These are phyloP conservation scores for Ophiorrhiza pumila DNA, from an alignment of 257 asterid genomes.

Conservation along the genomic window DNA sequence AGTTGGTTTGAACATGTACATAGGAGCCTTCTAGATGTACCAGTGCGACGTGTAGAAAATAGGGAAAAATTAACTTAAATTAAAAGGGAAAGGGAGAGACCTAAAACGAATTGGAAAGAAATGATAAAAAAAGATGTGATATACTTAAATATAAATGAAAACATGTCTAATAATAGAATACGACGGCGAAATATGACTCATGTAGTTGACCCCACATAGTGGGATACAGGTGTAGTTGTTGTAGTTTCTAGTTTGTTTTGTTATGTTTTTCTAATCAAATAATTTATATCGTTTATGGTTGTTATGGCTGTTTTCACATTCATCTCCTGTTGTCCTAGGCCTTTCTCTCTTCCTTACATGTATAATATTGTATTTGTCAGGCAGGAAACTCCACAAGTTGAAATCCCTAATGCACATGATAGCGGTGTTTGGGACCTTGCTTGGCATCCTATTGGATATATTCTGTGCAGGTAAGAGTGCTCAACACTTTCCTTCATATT, in stretches of 20 bases:
- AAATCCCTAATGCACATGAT: conserved; percentile 89
- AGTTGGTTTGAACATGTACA: no score
- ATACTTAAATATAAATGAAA: no score
- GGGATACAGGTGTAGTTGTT: no score
- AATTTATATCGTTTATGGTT: not conserved
- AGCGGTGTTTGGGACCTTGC: conserved; percentile 98
- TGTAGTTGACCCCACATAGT: no score
- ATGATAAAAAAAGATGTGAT: no score
- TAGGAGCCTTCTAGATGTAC: no score
- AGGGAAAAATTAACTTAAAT: no score
- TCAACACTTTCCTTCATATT: not conserved
- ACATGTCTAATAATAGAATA: no score
- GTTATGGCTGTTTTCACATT: conserved; percentile 1
- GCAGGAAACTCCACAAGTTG: conserved; percentile 95
- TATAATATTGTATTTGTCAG: conserved; percentile 40
- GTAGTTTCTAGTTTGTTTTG: not conserved
- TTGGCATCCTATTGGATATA: conserved; percentile 98
- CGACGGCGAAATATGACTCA: no score
- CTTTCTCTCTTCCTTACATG: conserved; percentile 13
- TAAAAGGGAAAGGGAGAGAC: no score
- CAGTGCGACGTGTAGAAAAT: no score
- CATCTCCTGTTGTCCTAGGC: not conserved
- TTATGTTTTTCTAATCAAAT: not conserved
- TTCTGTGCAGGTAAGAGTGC: conserved; percentile 76
- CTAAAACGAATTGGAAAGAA: no score